phyloP scores from a whole-genome alignment of 345 rosid genomes.

The Lumnitzera racemosa region DNA sequence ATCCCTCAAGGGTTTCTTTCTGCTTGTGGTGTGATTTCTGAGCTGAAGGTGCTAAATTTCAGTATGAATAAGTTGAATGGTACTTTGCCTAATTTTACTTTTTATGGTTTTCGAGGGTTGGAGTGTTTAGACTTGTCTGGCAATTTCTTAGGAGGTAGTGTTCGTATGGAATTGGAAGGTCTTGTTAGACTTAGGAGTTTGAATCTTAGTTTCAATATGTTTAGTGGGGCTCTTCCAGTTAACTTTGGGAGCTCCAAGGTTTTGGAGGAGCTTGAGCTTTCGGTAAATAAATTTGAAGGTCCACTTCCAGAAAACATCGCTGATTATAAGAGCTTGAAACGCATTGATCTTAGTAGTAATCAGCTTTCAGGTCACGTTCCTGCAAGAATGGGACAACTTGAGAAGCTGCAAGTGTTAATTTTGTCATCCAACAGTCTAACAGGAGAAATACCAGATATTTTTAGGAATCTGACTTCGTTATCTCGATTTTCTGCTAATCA shows the following conservation, averaged over 20 bases:
- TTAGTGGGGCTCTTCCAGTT: constrained; percentile 40
- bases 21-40: constrained; percentile 34
- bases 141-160: constrained; percentile 27
- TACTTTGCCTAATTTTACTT: constrained; percentile 38
- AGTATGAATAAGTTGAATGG: constrained; percentile 33
- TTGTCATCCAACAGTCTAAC: constrained; percentile 39
- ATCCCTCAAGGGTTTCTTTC: constrained; percentile 40
- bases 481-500: constrained; percentile 53
- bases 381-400: constrained; percentile 32
- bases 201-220: constrained; percentile 29
- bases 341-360: constrained; percentile 54
- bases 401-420: constrained; percentile 35
- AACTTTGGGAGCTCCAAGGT: constrained; percentile 21
- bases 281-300: constrained; percentile 29
- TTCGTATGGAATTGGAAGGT: constrained; percentile 34
- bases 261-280: constrained; percentile 47
- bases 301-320: constrained; percentile 34
- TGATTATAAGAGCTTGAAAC: constrained; percentile 24
- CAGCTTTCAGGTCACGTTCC: constrained; percentile 41
- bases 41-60: constrained; percentile 43
- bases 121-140: constrained; percentile 52
- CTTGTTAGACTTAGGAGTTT: constrained; percentile 39
- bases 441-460: constrained; percentile 37
- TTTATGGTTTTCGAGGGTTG: constrained; percentile 45
- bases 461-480: constrained; percentile 36